Conservation (phyloP, 352 stramenopile species). For the Phytopythium vexans region DNA sequence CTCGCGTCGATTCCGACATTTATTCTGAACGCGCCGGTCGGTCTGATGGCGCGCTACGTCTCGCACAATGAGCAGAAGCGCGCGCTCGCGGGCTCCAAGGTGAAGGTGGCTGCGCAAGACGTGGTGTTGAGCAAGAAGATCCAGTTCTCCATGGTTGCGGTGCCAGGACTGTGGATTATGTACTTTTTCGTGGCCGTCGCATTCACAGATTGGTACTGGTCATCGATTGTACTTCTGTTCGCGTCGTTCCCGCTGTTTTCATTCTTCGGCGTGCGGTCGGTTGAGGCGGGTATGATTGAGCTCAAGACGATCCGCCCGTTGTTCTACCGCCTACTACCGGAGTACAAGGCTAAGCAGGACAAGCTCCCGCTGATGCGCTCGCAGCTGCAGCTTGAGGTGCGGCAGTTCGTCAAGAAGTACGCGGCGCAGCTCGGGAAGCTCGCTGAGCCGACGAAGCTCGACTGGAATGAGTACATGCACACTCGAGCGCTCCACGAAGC, state of each 20-base stretch:
- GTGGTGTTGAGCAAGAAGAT: slow-evolving; percentile 94
- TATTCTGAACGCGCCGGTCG: slow-evolving; percentile 89
- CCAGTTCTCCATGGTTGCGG: slow-evolving; percentile 88
- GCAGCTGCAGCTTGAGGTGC: slow-evolving; percentile 72
- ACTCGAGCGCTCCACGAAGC: slow-evolving; percentile 36
- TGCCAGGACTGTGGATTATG: slow-evolving; percentile 84
- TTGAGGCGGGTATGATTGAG: slow-evolving; percentile 86
- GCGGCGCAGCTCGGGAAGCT: slow-evolving; percentile 53
- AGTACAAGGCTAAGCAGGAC: slow-evolving; percentile 79
- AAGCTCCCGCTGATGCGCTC: slow-evolving; percentile 63
- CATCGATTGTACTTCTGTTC: slow-evolving; percentile 73
- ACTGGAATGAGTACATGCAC: slow-evolving; percentile 87
- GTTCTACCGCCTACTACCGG: slow-evolving; percentile 76
- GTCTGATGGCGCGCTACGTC: slow-evolving; percentile 80
- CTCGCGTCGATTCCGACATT: slow-evolving; percentile 91
- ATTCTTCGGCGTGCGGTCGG: slow-evolving; percentile 84
- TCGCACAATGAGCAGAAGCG: slow-evolving; percentile 78
- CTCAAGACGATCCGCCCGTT: slow-evolving; percentile 81
- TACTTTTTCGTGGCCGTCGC: slow-evolving; percentile 82
- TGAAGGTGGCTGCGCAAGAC: slow-evolving; percentile 90
- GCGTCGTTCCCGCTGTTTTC: slow-evolving; percentile 86
- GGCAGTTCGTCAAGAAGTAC: slow-evolving; percentile 78
- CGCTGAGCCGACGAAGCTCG: slow-evolving; percentile 63
- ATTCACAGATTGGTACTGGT: slow-evolving; percentile 86
- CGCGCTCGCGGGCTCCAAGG: slow-evolving; percentile 81